Base-by-base conservation (phyloP, 352 stramenopile genomes). In the Lagenidium sp. region DNA sequence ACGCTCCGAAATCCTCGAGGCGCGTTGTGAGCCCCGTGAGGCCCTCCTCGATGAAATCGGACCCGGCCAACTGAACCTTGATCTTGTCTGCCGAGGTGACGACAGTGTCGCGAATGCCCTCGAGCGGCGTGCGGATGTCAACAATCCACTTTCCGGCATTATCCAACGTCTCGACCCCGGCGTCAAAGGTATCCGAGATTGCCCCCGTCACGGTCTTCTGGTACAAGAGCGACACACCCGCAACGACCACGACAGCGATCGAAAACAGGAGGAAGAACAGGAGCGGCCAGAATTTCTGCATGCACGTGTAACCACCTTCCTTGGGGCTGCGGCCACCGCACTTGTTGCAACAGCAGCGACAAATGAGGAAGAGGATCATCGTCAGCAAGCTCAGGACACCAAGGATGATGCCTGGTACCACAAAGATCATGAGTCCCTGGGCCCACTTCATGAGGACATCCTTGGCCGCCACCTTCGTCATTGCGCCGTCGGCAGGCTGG, bases 331-430 rank as follows among this genome's bases (percentile, higher is more conserved):
- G 71, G 6, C 71, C 69, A 12, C 75, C 69, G 29, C 75, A 87
- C 25, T 60, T 58, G 55, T 85, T 85, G 70, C 75, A 87, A 56
- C 75, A 85, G 58, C 70, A 87, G 36, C 75, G 75, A 22, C 69
- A 85, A n/a, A 83, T 57, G 16, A 85, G 30, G 46, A 85, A 87
- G 38, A 87, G 70, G 6, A 87, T 42, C 57, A 85, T 79, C 22
- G 67, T 84, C 26, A 87, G 48, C 20, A 87, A 10, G 48, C 67
- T 82, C 20, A 87, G 45, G 15, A 79, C 65, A 1, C 48, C 50
- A 29, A 87, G 47, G 10, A 82, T 66, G 11, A 83, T 66, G 4
- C 70, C 68, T 0, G 75, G 71, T 11, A 81, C 67, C 18, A 75
- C 50, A 24, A 82, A 82, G 19, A 70, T 63, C 32, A 65, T 47